Conservation (phyloP, 192 early-diverging fungal species). For the Coemansia sp. region DNA sequence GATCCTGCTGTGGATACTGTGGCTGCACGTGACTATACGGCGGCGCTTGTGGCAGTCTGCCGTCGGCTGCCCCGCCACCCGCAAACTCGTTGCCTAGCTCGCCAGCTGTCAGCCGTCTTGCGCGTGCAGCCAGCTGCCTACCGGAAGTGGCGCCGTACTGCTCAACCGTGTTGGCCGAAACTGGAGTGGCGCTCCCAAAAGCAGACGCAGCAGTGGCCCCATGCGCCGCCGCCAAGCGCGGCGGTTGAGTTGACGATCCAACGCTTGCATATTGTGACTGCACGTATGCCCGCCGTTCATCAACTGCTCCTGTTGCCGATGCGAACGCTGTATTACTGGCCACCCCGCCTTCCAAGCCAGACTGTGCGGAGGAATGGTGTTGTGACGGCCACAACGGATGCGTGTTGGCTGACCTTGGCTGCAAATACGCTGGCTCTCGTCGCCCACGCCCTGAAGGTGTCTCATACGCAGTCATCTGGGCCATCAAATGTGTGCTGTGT, state of each 20-base stretch:
- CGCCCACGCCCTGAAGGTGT: slow-evolving; percentile 1
- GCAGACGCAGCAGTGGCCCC: slow-evolving; percentile 4
- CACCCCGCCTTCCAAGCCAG: neutral
- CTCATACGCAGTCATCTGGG: slow-evolving; percentile 1
- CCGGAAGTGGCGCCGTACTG: slow-evolving; percentile 11
- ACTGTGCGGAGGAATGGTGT: neutral
- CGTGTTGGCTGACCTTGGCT: slow-evolving; percentile 1
- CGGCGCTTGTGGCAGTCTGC: neutral
- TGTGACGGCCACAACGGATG: neutral
- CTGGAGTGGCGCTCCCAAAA: slow-evolving; percentile 30
- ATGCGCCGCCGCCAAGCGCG: slow-evolving; percentile 6
- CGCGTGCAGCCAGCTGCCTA: slow-evolving; percentile 13
- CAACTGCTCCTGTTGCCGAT: neutral
- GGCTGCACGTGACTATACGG: slow-evolving; percentile 5
- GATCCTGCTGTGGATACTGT: slow-evolving; percentile 8
- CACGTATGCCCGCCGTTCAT: slow-evolving; percentile 9
- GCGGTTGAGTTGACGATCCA: slow-evolving; percentile 7
- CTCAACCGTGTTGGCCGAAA: slow-evolving; percentile 14
- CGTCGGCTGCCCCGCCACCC: neutral
- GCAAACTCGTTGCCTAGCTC: slow-evolving; percentile 14
- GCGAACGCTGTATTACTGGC: neutral
- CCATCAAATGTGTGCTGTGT: neutral
- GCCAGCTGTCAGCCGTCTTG: slow-evolving; percentile 26
- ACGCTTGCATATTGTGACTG: slow-evolving; percentile 9
- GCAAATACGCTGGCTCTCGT: neutral